These are phyloP conservation scores for Rhizopogon vinicolor DNA, from an alignment of 768 basidiomycete genomes.

Conservation along the genomic window DNA sequence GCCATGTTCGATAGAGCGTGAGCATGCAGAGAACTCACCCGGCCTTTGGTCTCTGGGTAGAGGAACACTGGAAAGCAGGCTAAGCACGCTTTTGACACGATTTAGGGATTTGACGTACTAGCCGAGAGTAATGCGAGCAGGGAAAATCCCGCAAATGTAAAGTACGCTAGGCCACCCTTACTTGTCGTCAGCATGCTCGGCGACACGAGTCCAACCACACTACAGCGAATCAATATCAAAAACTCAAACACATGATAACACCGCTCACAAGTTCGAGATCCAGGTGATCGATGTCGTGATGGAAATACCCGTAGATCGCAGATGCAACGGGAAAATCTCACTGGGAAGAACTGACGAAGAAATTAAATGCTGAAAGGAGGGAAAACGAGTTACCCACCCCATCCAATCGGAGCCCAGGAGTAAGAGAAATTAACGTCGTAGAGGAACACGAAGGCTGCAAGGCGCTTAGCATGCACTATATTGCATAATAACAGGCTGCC, in stretches of 20 bases:
- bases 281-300: slow-evolving; percentile 38
- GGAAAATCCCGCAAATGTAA: slow-evolving; percentile 22
- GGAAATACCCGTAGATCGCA: slow-evolving; percentile 36
- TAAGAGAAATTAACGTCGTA: slow-evolving; percentile 32
- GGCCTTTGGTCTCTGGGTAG: slow-evolving; percentile 29
- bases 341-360: slow-evolving; percentile 30
- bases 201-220: slow-evolving; percentile 23
- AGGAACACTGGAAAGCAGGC: slow-evolving; percentile 13
- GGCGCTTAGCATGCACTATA: slow-evolving; percentile 10
- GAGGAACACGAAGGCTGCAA: slow-evolving; percentile 33
- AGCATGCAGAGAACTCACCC: slow-evolving; percentile 15
- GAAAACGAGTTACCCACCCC: slow-evolving; percentile 11
- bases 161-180: slow-evolving; percentile 21
- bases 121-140: slow-evolving; percentile 25
- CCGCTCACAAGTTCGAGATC: slow-evolving; percentile 32
- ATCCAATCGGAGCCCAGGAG: slow-evolving; percentile 29
- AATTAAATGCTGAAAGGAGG: slow-evolving; percentile 2
- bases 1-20: neutral
- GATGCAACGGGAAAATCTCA: slow-evolving; percentile 38
- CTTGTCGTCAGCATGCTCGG: slow-evolving; percentile 20
- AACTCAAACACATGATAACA: neutral
- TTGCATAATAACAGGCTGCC: slow-evolving; percentile 15
- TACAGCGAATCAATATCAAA: slow-evolving; percentile 3
- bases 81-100: neutral
- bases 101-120: slow-evolving; percentile 11